Evolutionary conservation across 1,139 yeast genomes (phyloP).

Genomic region (Suhomyces bokatorum): DNA sequence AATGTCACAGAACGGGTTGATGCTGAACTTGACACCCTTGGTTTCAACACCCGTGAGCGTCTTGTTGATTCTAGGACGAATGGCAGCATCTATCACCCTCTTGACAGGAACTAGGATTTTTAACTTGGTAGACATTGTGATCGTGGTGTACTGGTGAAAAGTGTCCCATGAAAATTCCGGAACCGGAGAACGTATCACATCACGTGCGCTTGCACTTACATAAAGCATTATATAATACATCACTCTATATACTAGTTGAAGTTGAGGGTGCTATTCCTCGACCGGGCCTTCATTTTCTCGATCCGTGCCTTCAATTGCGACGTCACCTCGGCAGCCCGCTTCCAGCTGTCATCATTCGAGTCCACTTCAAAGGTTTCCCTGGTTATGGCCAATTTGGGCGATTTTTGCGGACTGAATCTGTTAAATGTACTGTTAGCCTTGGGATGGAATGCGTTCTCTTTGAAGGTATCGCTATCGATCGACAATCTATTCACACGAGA

Average conservation of each 20-base stretch:
- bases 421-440: constrained; percentile 15
- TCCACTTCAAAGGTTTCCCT: constrained; percentile 32
- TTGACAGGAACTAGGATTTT: constrained; percentile 91
- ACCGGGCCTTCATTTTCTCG: constrained; percentile 81
- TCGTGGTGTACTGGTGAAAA: constrained; percentile 25
- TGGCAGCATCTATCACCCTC: constrained; percentile 90
- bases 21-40: constrained; percentile 87
- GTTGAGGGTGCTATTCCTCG: constrained; percentile 29
- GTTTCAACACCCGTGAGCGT: constrained; percentile 85
- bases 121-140: constrained; percentile 52
- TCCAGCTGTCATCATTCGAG: constrained; percentile 73
- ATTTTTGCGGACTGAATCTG: constrained; percentile 25
- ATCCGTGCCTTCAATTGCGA: constrained; percentile 81
- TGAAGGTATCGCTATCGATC: constrained; percentile 35
- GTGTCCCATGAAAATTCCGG: constrained; percentile 8
- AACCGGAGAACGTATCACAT: constrained; percentile 5
- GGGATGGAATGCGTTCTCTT: constrained; percentile 19
- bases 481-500: constrained; percentile 48
- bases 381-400: constrained; percentile 13
- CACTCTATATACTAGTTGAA: constrained; percentile 9
- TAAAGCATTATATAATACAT: constrained; percentile 3
- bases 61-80: constrained; percentile 90
- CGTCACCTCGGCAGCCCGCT: constrained; percentile 87
- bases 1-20: constrained; percentile 96
- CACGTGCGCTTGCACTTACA: not conserved